Evolutionary conservation across 2,329 filamentous ascomycete genomes (phyloP).

Genomic region (Colletotrichum zoysiae): DNA sequence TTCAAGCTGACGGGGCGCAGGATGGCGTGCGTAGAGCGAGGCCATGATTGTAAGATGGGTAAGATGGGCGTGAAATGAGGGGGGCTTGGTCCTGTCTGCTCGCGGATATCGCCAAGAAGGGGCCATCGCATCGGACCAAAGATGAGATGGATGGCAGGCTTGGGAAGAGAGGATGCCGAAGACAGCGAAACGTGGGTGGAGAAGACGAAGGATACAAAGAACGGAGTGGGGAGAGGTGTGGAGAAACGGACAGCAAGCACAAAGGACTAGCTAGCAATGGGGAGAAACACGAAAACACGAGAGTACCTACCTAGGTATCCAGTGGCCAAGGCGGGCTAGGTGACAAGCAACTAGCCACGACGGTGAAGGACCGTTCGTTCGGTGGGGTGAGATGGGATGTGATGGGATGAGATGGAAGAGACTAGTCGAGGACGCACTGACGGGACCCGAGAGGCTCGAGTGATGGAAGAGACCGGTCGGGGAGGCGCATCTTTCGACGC

Average conservation of each 20-base stretch:
- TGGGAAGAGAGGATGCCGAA: constrained; percentile 26
- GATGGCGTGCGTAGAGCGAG: neutral
- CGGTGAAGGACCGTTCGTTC: constrained; percentile 16
- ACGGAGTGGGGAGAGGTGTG: neutral
- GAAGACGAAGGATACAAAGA: neutral
- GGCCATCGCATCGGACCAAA: neutral
- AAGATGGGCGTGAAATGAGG: constrained; percentile 10
- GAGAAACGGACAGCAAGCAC: neutral
- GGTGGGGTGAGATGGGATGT: neutral
- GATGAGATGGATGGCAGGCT: constrained; percentile 1
- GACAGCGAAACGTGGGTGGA: constrained; percentile 22
- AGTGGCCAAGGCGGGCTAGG: constrained; percentile 29
- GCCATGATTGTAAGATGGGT: neutral
- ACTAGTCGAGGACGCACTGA: constrained; percentile 28
- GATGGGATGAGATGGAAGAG: constrained; percentile 2
- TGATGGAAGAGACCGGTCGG: constrained; percentile 19
- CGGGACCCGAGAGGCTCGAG: constrained; percentile 32
- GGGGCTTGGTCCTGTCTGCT: constrained; percentile 1
- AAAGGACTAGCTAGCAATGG: constrained; percentile 5
- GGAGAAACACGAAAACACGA: neutral
- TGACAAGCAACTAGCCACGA: constrained; percentile 27
- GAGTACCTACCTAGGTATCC: constrained; percentile 1
- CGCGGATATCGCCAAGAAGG: constrained; percentile 8
- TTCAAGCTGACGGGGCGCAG: constrained; percentile 11
- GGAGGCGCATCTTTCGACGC: constrained; percentile 9